Base-by-base conservation (phyloP, 129 eudicot species). In the Glebionis coronaria region DNA sequence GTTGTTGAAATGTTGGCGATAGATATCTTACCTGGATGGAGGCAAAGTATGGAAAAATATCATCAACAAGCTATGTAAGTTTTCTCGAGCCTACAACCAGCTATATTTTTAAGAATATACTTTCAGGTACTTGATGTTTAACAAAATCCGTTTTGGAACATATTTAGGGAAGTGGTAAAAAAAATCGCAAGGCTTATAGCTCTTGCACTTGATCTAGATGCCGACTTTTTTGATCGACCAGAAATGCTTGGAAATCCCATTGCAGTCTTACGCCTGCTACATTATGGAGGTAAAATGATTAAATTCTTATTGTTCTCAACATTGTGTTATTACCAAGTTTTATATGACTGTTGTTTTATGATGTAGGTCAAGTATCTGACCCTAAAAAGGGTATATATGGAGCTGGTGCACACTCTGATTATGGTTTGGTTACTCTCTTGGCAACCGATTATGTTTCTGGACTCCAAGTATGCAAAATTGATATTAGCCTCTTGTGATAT, bases 401-500 rank as follows among this genome's bases (percentile, higher is more conserved):
- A 82, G 98, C 98, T 63, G 96, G 96, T 51, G 95, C 96, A 42
- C 96, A 92, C 64, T 75, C 96, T 72, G 98, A 92, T 77, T 88
- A 27, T 40, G 96, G 96, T 54, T 74, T 92, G 52, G 81, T 92
- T 57, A 88, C 98, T 67, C 98, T 92, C 52, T 74, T 92, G 87
- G 96, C 91, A 12, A 92, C 91, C 19, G 96, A 88, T 67, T 69
- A 77, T 74, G 86, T 79, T 63, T 47, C 53, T 46, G 95, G 91
- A 57, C 91, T 92, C 71, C 98, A 92, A 84, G 98, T 92, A 83
- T 50, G 78, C 28, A 72, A 27, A 27, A 12, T 14, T 29, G 42
- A 50, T 35, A 23, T 25, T 49, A 44, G 63, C 18, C 53, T 38
- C 45, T 19, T 45, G 13, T 65, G 42, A 27, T 45, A 1, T 59